Evolutionary conservation across 352 stramenopile genomes (phyloP).

Genomic region (Elongisporangium senticosum): DNA sequence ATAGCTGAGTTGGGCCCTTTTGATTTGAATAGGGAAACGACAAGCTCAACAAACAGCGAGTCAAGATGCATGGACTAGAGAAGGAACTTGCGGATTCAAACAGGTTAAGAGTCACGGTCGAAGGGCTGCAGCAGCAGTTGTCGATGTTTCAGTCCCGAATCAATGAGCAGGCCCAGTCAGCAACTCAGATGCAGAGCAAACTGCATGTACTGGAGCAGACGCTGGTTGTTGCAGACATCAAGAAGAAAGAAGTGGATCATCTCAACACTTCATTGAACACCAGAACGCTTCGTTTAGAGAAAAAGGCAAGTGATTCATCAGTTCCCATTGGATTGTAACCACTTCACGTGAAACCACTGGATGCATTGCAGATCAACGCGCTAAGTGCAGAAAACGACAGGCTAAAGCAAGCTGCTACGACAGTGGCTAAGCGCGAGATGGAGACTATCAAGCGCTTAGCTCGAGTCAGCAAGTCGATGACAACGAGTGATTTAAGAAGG

Average conservation of each 20-base stretch:
- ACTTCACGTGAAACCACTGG: too few relatives aligned
- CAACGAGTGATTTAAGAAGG: background rate
- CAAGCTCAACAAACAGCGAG: conserved; percentile 28
- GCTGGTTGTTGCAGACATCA: background rate
- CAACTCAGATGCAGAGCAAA: background rate
- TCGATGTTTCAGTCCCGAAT: background rate
- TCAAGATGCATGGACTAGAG: conserved; percentile 28
- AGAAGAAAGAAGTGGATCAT: conserved; percentile 22
- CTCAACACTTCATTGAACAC: conserved; percentile 24
- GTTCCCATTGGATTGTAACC: background rate
- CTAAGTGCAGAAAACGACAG: conserved; percentile 33
- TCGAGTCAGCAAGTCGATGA: conserved; percentile 14
- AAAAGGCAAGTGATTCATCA: conserved; percentile 23
- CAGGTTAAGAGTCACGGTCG: conserved; percentile 11
- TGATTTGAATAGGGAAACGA: conserved; percentile 23
- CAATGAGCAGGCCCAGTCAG: background rate
- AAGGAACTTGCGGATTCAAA: conserved; percentile 18
- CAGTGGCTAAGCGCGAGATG: conserved; percentile 36
- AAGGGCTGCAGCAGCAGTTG: background rate
- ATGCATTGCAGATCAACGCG: too few relatives aligned
- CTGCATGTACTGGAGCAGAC: background rate
- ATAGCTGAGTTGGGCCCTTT: background rate
- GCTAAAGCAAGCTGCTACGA: conserved; percentile 24
- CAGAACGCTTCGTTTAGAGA: conserved; percentile 29
- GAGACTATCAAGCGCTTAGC: conserved; percentile 38